Evolutionary conservation across 78 protist species (phyloP), one percentile per base, ranked within the genome.

Genomic region (Isochrysis galbana): DNA sequence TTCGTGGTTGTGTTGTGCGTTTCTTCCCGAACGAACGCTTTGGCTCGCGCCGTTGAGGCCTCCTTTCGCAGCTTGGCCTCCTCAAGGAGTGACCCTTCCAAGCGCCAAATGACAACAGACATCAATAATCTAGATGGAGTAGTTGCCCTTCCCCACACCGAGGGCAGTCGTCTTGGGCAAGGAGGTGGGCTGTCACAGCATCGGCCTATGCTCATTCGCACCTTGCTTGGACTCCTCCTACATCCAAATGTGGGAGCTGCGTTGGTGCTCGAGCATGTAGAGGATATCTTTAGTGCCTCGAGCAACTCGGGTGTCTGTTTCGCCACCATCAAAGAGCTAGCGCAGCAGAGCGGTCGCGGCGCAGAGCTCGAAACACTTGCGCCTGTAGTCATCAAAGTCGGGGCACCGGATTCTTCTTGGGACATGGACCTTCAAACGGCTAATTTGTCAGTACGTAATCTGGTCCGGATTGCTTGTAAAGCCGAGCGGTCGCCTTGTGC

Each of bases 221-320:
- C 39, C 34, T 14, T 78, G 39, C 44, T 36, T n/a, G 42, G 46
- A 21, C 5, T 39, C 23, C 69, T 91, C 36, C 74, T 41, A 41
- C 90, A 91, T 36, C 80, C 91, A 3, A 91, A 91, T 42, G 70
- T 55, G 38, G 93, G 89, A 41, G 93, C 89, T 17, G 83, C 80
- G 23, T 7, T 91, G 72, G 36, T 91, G 22, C 83, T 91, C 36
- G 46, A 51, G 48, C 36, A 89, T 4, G 87, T 21, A n/a, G n/a
- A n/a, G n/a, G n/a, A n/a, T n/a, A n/a, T n/a, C n/a, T n/a, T n/a
- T n/a, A n/a, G n/a, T n/a, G n/a, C n/a, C n/a, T n/a, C n/a, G n/a
- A n/a, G n/a, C n/a, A n/a, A n/a, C n/a, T n/a, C n/a, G 34, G 55
- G 41, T 39, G 3, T 84, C 67, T 1, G 14, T 0, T 38, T 5